Evolutionary conservation across 2,329 filamentous ascomycete species (phyloP), one percentile per base, ranked within the genome.

Genomic region (Chaetomiaceae sp.): DNA sequence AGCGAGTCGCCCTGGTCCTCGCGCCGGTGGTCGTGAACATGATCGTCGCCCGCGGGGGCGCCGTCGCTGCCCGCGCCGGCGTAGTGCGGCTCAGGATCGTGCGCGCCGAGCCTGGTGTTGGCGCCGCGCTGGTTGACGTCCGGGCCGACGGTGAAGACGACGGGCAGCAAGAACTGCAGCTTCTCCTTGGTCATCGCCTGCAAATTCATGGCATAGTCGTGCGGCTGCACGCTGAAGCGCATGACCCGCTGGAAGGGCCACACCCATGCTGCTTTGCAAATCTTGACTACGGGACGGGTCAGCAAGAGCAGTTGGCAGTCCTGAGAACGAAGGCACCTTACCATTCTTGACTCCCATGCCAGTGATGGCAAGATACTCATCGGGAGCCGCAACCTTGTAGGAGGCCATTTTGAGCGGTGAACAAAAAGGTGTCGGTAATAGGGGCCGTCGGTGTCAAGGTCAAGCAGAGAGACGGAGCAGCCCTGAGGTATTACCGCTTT

Each of bases 151-250:
- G 88, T 93, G 68, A 93, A 93, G 52, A 93, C 86, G 10, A 88
- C 86, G 2, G 87, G 88, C 0, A 93, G 76, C 5, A 81, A 74
- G 62, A 93, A 90, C 53, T 90, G 85, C 3, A 93, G 75, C 65
- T 94, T 94, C 69, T 94, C 88, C 58, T 83, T 80, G 15, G 88
- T 94, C 88, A 94, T 95, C 47, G 88, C 88, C 62, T 90, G 86
- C 2, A 94, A 71, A 47, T 82, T 81, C 75, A 94, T 86, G 48
- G 78, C 79, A 66, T 93, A 91, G 66, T 94, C 88, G 60, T 87
- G 86, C 0, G 85, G 84, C 54, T 83, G 83, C 58, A 86, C 81
- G 51, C 73, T 78, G 65, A 79, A 79, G 58, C 74, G 73, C 47
- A 68, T 73, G 64, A 69, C 80, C 60, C 80, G 76, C 67, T 90